Conservation (phyloP, 108 stramenopile species). For the Bacterosira constricta region DNA sequence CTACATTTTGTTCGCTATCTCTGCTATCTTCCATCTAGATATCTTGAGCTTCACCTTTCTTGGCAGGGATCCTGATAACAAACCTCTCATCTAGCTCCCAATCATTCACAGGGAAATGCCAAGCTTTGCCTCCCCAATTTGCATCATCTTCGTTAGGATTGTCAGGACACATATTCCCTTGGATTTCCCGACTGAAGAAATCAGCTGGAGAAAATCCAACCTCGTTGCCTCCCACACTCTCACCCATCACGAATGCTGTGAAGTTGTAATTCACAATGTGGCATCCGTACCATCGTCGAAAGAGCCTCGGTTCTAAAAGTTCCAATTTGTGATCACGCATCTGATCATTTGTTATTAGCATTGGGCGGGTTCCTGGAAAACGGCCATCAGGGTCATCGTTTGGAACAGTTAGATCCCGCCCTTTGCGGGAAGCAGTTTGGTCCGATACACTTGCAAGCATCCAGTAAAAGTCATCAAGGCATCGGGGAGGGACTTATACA, state of each 20-base stretch:
- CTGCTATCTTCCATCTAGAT: too few relatives aligned
- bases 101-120: slow-evolving; percentile 89
- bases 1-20: neutral
- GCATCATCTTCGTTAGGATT: neutral
- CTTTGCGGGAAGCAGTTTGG: slow-evolving; percentile 57
- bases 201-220: slow-evolving; percentile 78
- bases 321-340: slow-evolving; percentile 86
- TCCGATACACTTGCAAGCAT: slow-evolving; percentile 80
- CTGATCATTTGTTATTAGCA: slow-evolving; percentile 85
- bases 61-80: slow-evolving; percentile 62
- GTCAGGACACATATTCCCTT: slow-evolving; percentile 53
- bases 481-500: slow-evolving; percentile 57
- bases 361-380: slow-evolving; percentile 81
- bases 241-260: slow-evolving; percentile 68
- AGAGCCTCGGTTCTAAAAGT: slow-evolving; percentile 76
- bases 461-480: slow-evolving; percentile 88
- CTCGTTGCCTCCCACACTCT: slow-evolving; percentile 61
- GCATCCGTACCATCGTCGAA: slow-evolving; percentile 85
- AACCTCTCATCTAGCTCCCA: slow-evolving; percentile 79
- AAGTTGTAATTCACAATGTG: slow-evolving; percentile 85
- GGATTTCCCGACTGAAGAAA: slow-evolving; percentile 89
- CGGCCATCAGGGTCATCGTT: slow-evolving; percentile 56
- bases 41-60: neutral
- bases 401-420: slow-evolving; percentile 56
- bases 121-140: slow-evolving; percentile 48